Evolutionary conservation across 2,329 filamentous ascomycete genomes (phyloP).

Genomic region (Hyphodiscus sp.): DNA sequence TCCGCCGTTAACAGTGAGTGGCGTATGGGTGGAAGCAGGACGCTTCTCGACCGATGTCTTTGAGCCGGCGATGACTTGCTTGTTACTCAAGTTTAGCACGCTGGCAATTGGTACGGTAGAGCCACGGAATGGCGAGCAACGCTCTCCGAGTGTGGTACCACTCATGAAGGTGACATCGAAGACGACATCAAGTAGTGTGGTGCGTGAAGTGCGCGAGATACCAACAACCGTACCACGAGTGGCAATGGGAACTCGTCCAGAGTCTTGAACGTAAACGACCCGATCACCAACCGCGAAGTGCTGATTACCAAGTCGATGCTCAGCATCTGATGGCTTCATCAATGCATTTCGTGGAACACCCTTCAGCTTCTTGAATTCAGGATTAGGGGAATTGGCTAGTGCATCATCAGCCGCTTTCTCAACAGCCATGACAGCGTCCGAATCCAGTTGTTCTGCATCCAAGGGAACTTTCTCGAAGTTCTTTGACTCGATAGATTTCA

Average conservation of each 20-base stretch:
- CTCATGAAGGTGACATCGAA: slow-evolving; percentile 97
- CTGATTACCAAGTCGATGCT: slow-evolving; percentile 83
- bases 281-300: slow-evolving; percentile 80
- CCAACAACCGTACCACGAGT: slow-evolving; percentile 91
- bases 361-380: slow-evolving; percentile 63
- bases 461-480: slow-evolving; percentile 93
- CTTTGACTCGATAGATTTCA: slow-evolving; percentile 86
- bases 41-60: slow-evolving; percentile 50
- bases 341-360: slow-evolving; percentile 81
- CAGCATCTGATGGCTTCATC: slow-evolving; percentile 91
- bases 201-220: slow-evolving; percentile 79
- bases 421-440: slow-evolving; percentile 75
- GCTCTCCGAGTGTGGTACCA: slow-evolving; percentile 82
- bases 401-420: slow-evolving; percentile 67
- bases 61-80: slow-evolving; percentile 69
- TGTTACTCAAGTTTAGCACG: slow-evolving; percentile 79
- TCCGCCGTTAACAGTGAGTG: slow-evolving; percentile 44
- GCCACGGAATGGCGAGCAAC: slow-evolving; percentile 88
- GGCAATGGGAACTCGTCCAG: slow-evolving; percentile 90
- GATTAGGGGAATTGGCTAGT: slow-evolving; percentile 43
- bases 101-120: slow-evolving; percentile 85
- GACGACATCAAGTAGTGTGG: slow-evolving; percentile 79
- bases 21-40: slow-evolving; percentile 39
- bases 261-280: slow-evolving; percentile 85
- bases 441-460: slow-evolving; percentile 94